phyloP scores from a whole-genome alignment of 139 green algal genomes.

The Tetraselmis chui region DNA sequence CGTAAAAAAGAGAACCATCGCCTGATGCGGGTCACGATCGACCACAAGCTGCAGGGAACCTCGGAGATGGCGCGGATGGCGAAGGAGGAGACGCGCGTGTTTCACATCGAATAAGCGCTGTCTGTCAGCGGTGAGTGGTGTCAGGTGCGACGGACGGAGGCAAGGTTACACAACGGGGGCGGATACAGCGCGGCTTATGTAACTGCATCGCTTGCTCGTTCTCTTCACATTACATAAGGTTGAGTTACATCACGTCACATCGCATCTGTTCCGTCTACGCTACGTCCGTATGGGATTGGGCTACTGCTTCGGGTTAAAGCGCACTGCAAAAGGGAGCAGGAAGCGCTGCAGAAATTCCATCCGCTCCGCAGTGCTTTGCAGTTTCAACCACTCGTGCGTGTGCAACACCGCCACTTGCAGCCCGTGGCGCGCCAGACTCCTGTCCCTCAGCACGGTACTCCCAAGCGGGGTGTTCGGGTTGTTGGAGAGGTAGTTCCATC shows the following conservation, averaged over 20 bases:
- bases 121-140: too few species aligned
- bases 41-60: slow-evolving; percentile 20
- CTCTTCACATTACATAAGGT: too few species aligned
- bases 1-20: slow-evolving; percentile 76
- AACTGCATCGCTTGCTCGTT: too few species aligned
- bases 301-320: too few species aligned
- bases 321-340: too few species aligned
- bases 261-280: too few species aligned
- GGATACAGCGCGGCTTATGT: too few species aligned
- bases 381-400: background rate
- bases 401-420: background rate
- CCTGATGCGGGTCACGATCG: slow-evolving; percentile 60
- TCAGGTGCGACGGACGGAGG: too few species aligned
- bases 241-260: too few species aligned
- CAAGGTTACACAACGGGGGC: too few species aligned
- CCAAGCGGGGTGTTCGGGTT: background rate
- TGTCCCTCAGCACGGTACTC: background rate
- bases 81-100: slow-evolving; percentile 1
- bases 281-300: too few species aligned
- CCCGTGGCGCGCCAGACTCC: background rate
- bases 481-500: background rate
- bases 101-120: slow-evolving; percentile 26
- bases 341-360: too few species aligned
- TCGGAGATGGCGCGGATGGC: background rate
- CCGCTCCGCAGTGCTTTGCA: background rate